These are phyloP conservation scores for Trichaptum fuscoviolaceum DNA, from an alignment of 768 basidiomycete species.

Conservation along the genomic window DNA sequence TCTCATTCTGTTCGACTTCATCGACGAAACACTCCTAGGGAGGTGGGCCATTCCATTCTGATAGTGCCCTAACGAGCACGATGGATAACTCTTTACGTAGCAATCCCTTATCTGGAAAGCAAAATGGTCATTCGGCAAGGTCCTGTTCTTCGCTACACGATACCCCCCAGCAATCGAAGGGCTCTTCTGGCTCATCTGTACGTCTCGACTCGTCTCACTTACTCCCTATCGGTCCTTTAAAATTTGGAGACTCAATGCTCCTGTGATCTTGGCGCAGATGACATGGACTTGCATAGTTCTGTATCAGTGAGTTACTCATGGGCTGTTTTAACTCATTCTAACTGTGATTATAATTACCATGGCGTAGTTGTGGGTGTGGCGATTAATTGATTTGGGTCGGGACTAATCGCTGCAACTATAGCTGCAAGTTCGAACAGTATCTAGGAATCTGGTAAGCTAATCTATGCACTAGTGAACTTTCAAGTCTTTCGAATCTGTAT, in stretches of 20 bases:
- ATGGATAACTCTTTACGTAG: no score
- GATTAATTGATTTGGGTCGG: neutral
- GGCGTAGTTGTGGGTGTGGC: neutral
- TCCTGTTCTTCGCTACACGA: slow-evolving; percentile 1
- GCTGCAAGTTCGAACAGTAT: neutral
- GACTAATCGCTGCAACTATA: neutral
- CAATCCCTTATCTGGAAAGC: neutral
- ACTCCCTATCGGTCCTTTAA: no score
- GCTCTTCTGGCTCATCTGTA: neutral
- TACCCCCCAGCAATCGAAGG: slow-evolving; percentile 1
- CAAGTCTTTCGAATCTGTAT: neutral
- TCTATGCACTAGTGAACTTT: neutral
- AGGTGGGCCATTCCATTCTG: no score
- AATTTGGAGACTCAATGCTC: no score
- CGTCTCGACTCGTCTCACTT: neutral
- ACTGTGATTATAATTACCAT: no score
- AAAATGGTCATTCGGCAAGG: neutral
- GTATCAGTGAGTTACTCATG: neutral
- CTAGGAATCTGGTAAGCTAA: neutral
- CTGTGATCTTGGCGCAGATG: neutral
- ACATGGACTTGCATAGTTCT: neutral
- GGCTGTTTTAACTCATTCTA: no score
- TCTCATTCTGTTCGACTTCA: no score
- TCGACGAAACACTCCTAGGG: neutral
- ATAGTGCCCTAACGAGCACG: no score